These are phyloP conservation scores for Metschnikowia cerradonensis DNA, from an alignment of 805 yeast genomes.

Conservation along the genomic window DNA sequence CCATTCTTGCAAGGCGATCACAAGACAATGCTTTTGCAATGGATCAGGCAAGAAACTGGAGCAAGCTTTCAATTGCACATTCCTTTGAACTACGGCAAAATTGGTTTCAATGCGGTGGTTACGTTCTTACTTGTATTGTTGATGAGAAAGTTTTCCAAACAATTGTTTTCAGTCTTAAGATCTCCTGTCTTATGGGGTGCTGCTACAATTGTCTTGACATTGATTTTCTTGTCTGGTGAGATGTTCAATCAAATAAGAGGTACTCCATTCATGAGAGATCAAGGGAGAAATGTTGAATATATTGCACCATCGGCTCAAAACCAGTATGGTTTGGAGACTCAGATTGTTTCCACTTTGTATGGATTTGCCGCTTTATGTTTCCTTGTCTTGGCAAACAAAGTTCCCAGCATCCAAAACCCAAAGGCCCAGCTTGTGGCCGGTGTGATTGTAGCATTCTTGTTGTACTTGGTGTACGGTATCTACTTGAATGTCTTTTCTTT, in stretches of 20 bases:
- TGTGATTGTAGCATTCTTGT: slow-evolving; percentile 35
- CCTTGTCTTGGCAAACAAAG: slow-evolving; percentile 54
- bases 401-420: slow-evolving; percentile 45
- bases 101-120: slow-evolving; percentile 32
- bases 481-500: slow-evolving; percentile 61
- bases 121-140: slow-evolving; percentile 28
- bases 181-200: slow-evolving; percentile 72
- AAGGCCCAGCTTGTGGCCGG: slow-evolving; percentile 49
- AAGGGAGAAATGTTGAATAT: slow-evolving; percentile 9
- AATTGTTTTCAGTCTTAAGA: slow-evolving; percentile 38
- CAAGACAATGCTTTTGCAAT: slow-evolving; percentile 32
- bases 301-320: slow-evolving; percentile 26
- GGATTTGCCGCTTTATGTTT: slow-evolving; percentile 61
- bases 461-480: slow-evolving; percentile 59
- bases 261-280: slow-evolving; percentile 33
- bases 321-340: slow-evolving; percentile 88
- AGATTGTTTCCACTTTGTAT: slow-evolving; percentile 70
- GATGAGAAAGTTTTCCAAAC: slow-evolving; percentile 23
- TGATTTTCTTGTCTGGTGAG: slow-evolving; percentile 80
- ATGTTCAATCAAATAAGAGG: slow-evolving; percentile 91
- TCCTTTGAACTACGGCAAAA: slow-evolving; percentile 42
- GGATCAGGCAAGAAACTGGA: slow-evolving; percentile 35
- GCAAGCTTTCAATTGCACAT: slow-evolving; percentile 32
- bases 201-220: slow-evolving; percentile 53
- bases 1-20: slow-evolving; percentile 46